Base-by-base conservation (phyloP, 495 filamentous ascomycete genomes). In the Penicillium pancosmium region DNA sequence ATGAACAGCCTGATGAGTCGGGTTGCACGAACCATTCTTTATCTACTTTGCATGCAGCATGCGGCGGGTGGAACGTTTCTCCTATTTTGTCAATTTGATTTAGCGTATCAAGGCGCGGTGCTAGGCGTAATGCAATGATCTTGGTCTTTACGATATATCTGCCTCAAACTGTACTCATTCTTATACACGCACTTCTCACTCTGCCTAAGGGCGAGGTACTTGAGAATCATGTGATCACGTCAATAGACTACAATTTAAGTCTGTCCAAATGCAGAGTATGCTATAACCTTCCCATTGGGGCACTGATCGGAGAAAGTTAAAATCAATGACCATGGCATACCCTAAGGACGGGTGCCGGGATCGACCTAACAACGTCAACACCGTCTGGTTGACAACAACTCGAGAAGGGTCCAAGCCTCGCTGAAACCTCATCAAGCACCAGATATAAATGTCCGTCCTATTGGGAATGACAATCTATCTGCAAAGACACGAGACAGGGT, bases 401-500 rank as follows among this genome's bases (percentile, higher is more conserved):
- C 21, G 18, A 9, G 9, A 25, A 48, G 46, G 46, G 46, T 48
- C 46, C 19, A 48, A 48, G 46, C 46, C 19, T 21, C 19, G 13
- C 23, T 48, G 9, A 13, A 48, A 27, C 9, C 15, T 5, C 11
- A 4, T 23, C 19, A 5, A 23, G 9, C 46, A 25, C 46, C 7
- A 48, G 19, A 48, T 23, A 48, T 48, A 7, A 2, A 48, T 23
- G n/a, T 19, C 15, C 1, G 27, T 48, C 18, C 21, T n/a, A 15
- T 46, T 11, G 13, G 4, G 43, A 21, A 40, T 4, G 11, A 15
- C n/a, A 9, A n/a, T 40, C 36, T 40, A 44, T 8, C 15, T 18
- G 27, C 54, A 15, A 52, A 52, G 31, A 52, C 31, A 41, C 51
- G 51, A 41, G 51, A 43, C 21, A 8, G 21, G 51, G 18, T 2